phyloP scores from a whole-genome alignment of 2,329 filamentous ascomycete genomes.

The Aspergillus nomiae region DNA sequence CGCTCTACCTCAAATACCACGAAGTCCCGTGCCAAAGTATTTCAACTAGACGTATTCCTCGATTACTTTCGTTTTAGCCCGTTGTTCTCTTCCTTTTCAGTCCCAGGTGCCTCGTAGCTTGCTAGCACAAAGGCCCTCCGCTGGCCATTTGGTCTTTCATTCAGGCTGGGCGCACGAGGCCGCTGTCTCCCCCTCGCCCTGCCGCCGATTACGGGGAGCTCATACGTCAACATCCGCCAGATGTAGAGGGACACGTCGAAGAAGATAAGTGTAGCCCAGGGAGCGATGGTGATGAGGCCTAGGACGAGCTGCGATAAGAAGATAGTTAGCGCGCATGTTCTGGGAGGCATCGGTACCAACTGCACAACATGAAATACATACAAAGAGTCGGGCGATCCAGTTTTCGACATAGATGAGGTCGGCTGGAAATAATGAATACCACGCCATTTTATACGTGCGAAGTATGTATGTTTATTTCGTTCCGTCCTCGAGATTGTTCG shows the following conservation, averaged over 20 bases:
- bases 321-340: neutral
- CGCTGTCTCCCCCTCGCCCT: conserved; percentile 60
- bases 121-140: conserved; percentile 33
- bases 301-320: conserved; percentile 56
- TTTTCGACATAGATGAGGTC: conserved; percentile 60
- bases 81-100: conserved; percentile 6
- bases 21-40: neutral
- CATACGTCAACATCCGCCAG: conserved; percentile 59
- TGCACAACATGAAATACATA: conserved; percentile 43
- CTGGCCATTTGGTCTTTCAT: conserved; percentile 57
- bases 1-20: neutral
- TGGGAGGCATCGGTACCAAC: neutral
- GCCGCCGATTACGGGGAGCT: conserved; percentile 63
- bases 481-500: neutral
- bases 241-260: conserved; percentile 67
- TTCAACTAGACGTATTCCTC: neutral
- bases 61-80: conserved; percentile 13
- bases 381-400: conserved; percentile 65
- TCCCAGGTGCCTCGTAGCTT: conserved; percentile 19
- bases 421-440: conserved; percentile 66
- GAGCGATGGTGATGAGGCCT: conserved; percentile 61
- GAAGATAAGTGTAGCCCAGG: conserved; percentile 63
- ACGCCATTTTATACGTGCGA: conserved; percentile 54
- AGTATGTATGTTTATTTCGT: neutral
- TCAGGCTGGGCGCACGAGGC: conserved; percentile 64